Evolutionary conservation across 2,329 filamentous ascomycete species (phyloP), one percentile per base, ranked within the genome.

Genomic region (Parafenestella ontariensis): DNA sequence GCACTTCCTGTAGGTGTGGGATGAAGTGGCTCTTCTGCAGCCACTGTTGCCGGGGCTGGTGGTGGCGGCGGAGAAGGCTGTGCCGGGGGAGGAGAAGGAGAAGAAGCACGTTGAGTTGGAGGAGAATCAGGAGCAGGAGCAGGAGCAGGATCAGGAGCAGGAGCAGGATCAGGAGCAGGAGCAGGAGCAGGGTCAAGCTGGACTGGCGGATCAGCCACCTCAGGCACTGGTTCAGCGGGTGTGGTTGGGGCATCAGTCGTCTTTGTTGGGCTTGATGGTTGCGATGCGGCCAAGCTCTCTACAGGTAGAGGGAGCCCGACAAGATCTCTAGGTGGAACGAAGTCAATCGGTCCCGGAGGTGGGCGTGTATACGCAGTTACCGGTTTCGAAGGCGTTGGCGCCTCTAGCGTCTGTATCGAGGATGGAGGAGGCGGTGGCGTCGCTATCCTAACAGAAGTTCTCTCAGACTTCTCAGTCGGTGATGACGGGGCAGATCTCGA

Each of bases 301-400:
- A 64, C 50, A 45, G 66, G 64, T 45, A 60, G 54, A 11, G 59
- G 58, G 41, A 62, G 56, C 18, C 63, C 66, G 39, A 66, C 62
- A 24, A 66, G 52, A 47, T 70, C 61, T 36, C 66, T 59, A 13
- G 68, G 67, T 17, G 67, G 65, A 10, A 58, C 59, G 40, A 66
- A 70, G 24, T 69, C 64, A 31, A 69, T 66, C 23, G 65, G 65
- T 9, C 64, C 70, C 9, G 70, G 66, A 20, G 66, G 59, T 33
- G 70, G 70, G 15, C 70, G 68, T 37, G 58, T 59, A 33, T 72
- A 74, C n/a, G 56, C 54, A 26, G 58, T 53, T 31, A 61, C 56
- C 34, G 59, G 52, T 37, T 31, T 61, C 41, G 31, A 51, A 39
- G 46, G 52, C 6, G 44, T 40, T 24, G 44, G 36, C 44, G 58